A percentile compares a stretch with the other conserved stretches of the same genome.
phyloP scores from a whole-genome alignment of 192 early-diverging fungal species.

The Backusella tuberculispora region DNA sequence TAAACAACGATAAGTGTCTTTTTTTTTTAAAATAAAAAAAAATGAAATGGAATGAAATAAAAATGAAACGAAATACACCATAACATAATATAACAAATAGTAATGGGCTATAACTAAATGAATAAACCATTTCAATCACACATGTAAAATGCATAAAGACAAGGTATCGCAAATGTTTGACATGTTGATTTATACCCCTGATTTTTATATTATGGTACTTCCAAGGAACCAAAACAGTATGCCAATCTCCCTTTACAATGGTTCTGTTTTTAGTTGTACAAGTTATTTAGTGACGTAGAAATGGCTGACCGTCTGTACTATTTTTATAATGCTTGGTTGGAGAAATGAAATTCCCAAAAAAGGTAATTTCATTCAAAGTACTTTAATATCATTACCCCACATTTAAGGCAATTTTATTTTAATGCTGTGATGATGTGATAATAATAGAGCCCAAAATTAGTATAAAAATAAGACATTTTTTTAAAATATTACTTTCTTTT shows the following conservation, averaged over 20 bases:
- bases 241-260: not conserved
- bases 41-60: not conserved
- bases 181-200: not conserved
- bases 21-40: not conserved
- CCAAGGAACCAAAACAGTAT: not conserved
- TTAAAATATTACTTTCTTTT: not conserved
- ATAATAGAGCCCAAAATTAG: conserved; percentile 13
- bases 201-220: not conserved
- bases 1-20: not conserved
- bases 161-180: not conserved
- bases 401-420: conserved; percentile 4
- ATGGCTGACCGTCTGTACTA: not conserved
- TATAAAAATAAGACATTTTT: not conserved
- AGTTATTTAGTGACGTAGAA: not conserved
- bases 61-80: no score
- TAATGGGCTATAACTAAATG: not conserved
- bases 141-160: not conserved
- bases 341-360: not conserved
- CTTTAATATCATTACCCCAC: not conserved
- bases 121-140: not conserved
- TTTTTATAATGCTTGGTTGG: conserved; percentile 1
- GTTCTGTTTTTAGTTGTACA: not conserved
- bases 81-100: no score
- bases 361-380: not conserved
- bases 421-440: not conserved